phyloP scores from a whole-genome alignment of 2,329 filamentous ascomycete species.

The Colletotrichum melonis region DNA sequence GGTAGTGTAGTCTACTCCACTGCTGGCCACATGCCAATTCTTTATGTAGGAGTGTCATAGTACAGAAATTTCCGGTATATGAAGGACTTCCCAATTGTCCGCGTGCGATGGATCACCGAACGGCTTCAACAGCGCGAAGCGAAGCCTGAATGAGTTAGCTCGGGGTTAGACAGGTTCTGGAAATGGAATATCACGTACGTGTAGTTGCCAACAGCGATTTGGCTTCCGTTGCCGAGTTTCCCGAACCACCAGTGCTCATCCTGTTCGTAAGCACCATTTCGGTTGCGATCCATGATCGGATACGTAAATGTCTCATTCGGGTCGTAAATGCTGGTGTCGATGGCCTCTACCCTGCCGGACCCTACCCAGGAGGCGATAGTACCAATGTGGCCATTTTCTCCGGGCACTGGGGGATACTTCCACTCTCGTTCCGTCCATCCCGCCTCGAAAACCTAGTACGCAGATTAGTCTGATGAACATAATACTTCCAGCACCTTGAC shows the following conservation, averaged over 20 bases:
- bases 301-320: constrained; percentile 41
- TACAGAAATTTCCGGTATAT: too few species aligned
- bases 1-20: too few species aligned
- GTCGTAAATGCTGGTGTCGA: constrained; percentile 38
- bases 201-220: constrained; percentile 53
- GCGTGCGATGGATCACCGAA: too few species aligned
- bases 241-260: constrained; percentile 55
- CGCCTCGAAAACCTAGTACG: constrained; percentile 48
- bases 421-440: constrained; percentile 53
- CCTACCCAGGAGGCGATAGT: constrained; percentile 45
- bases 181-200: constrained; percentile 41
- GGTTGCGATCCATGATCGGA: constrained; percentile 39
- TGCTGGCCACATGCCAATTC: too few species aligned
- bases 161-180: too few species aligned
- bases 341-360: constrained; percentile 27
- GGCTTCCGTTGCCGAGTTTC: constrained; percentile 53
- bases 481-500: too few species aligned
- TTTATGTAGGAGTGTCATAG: too few species aligned
- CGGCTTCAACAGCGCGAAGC: too few species aligned
- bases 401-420: constrained; percentile 53
- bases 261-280: background rate
- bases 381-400: constrained; percentile 53
- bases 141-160: too few species aligned
- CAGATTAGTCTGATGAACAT: background rate
- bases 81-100: too few species aligned